These are phyloP conservation scores for Calocybe gambosa DNA, from an alignment of 1,284 basidiomycete species.

Conservation along the genomic window DNA sequence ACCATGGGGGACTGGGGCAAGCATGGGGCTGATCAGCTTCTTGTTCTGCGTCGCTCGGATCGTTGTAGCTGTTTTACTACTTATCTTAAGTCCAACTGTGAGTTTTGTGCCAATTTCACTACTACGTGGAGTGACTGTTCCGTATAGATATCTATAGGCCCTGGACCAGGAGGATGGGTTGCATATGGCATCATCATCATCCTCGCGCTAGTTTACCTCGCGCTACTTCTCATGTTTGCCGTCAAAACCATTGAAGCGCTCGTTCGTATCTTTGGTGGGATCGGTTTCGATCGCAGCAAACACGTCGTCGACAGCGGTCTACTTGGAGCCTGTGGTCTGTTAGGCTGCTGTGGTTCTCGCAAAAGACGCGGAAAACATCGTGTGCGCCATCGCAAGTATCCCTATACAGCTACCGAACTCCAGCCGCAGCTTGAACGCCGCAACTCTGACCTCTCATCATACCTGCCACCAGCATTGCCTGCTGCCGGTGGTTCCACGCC, in stretches of 20 bases:
- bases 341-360: slow-evolving; percentile 68
- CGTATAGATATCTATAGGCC: slow-evolving; percentile 70
- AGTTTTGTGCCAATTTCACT: slow-evolving; percentile 27
- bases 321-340: slow-evolving; percentile 71
- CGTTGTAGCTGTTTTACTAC: slow-evolving; percentile 81
- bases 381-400: slow-evolving; percentile 15
- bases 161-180: slow-evolving; percentile 82
- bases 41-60: slow-evolving; percentile 87
- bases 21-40: slow-evolving; percentile 93
- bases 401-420: slow-evolving; percentile 18
- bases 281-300: slow-evolving; percentile 82
- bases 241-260: slow-evolving; percentile 82
- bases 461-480: slow-evolving; percentile 26
- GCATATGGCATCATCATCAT: slow-evolving; percentile 89
- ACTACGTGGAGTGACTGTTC: neutral
- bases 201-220: slow-evolving; percentile 79
- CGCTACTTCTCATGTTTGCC: slow-evolving; percentile 73
- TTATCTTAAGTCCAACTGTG: slow-evolving; percentile 85
- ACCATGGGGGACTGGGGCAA: slow-evolving; percentile 93
- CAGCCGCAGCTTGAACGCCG: slow-evolving; percentile 17
- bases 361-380: slow-evolving; percentile 34
- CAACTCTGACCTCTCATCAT: slow-evolving; percentile 39
- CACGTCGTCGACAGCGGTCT: slow-evolving; percentile 80
- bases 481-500: slow-evolving; percentile 26
- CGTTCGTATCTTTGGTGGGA: slow-evolving; percentile 71